These are phyloP conservation scores for Leccinum uliginosum DNA, from an alignment of 768 basidiomycete genomes.

Conservation along the genomic window DNA sequence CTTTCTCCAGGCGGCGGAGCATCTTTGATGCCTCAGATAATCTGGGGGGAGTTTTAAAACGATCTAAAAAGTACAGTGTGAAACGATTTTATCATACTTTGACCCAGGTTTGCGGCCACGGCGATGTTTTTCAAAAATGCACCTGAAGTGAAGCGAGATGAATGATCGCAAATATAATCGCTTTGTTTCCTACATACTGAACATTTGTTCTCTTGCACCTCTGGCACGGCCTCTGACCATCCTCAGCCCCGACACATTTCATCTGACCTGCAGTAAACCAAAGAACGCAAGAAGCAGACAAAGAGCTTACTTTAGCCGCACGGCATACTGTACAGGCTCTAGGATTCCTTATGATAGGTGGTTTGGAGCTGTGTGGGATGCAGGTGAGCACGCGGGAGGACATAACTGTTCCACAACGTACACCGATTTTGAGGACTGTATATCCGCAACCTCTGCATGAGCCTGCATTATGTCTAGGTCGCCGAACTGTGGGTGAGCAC, in stretches of 20 bases:
- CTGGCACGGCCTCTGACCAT: constrained; percentile 76
- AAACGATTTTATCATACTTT: constrained; percentile 50
- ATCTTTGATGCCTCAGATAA: constrained; percentile 87
- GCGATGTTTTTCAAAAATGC: constrained; percentile 85
- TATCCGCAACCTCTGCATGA: constrained; percentile 26
- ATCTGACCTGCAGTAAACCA: constrained; percentile 47
- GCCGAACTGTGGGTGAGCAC: constrained; percentile 18
- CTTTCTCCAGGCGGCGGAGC: constrained; percentile 83
- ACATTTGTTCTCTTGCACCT: constrained; percentile 78
- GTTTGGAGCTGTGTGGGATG: constrained; percentile 33
- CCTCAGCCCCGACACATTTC: constrained; percentile 89
- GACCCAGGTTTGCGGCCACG: constrained; percentile 86
- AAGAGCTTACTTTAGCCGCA: constrained; percentile 61
- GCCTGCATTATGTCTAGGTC: constrained; percentile 25
- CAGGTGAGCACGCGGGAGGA: constrained; percentile 8
- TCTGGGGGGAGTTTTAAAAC: constrained; percentile 35
- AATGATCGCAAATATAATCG: not conserved
- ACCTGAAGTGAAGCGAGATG: constrained; percentile 40
- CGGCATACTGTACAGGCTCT: constrained; percentile 83
- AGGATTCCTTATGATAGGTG: constrained; percentile 45
- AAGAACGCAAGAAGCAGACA: constrained; percentile 11
- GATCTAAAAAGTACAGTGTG: not conserved
- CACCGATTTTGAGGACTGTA: constrained; percentile 29
- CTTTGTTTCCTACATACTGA: constrained; percentile 45
- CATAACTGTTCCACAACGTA: constrained; percentile 12